Base-by-base conservation (phyloP, 2,329 filamentous ascomycete genomes). In the Claviceps cyperi region DNA sequence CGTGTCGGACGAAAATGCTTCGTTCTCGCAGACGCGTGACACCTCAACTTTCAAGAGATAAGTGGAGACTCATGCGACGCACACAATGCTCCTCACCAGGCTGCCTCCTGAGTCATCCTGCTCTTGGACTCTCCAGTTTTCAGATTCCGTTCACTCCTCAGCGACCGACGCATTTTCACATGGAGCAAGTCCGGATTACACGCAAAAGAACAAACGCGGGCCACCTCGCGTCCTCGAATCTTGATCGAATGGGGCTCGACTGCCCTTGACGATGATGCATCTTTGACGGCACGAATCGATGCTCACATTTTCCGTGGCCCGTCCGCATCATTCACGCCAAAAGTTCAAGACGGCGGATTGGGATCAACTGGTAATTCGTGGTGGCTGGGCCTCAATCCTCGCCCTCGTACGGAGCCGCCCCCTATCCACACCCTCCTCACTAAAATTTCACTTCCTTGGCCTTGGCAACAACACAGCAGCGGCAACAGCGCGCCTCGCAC, bases 391-490 rank as follows among this genome's bases (percentile, higher is more conserved):
- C 47, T 49, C 48, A 38, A 44, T 13, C n/a, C 15, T 39, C 41
- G 51, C 7, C n/a, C 15, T 39, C 41, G 51, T 47, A 52, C 54
- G 51, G 51, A 52, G 50, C 52, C 45, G 48, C 45, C 50, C 47
- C 49, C 46, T 51, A 52, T 51, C 54, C 53, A 55, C 55, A 54
- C 52, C 53, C 51, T 39, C 52, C 49, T 50, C 53, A 48, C 47
- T 56, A 53, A 60, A 58, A 58, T 60, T 58, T 11, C 28, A 53
- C 53, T 48, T 54, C 50, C 54, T 52, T 46, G 52, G 56, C 57
- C 55, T 54, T 43, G 43, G 50, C 53, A 50, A 41, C 53, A 44
- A 41, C 46, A 39, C 41, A 43, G 51, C 49, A 2, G 8, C 24
- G 24, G 8, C 24, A 8, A 28, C 2, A 4, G 51, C 57, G 56